Evolutionary conservation across 2,329 filamentous ascomycete species (phyloP).

Genomic region (Sclerotinia nivalis): DNA sequence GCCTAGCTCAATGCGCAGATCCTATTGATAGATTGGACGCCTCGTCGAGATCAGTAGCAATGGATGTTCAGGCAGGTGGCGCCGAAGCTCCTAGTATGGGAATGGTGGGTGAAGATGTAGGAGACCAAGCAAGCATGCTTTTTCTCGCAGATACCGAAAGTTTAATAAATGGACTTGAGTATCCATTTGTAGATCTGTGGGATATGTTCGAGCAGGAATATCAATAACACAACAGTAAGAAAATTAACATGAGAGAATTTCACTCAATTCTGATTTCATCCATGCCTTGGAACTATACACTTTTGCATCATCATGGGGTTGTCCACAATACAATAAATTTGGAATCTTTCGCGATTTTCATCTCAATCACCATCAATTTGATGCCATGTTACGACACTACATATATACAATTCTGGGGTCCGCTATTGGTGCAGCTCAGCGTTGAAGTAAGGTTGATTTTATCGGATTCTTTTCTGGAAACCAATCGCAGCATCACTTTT

Average conservation of each 20-base stretch:
- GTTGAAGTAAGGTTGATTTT: no score
- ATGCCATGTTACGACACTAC: no score
- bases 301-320: not conserved
- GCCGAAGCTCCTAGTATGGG: not conserved
- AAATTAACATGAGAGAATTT: not conserved
- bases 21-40: not conserved
- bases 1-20: conserved; percentile 42
- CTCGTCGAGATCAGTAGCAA: not conserved
- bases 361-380: no score
- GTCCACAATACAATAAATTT: no score
- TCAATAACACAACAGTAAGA: not conserved
- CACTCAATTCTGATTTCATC: not conserved
- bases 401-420: no score
- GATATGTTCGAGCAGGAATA: conserved; percentile 13
- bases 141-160: not conserved
- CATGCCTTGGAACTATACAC: no score
- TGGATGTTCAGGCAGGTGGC: no score
- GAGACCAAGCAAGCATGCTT: not conserved
- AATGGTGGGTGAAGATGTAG: not conserved
- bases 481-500: no score
- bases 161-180: conserved; percentile 10
- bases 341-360: no score
- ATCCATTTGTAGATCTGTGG: conserved; percentile 15
- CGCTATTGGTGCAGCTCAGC: no score
- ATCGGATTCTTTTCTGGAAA: no score